A percentile compares a stretch with the other conserved stretches of the same genome.
phyloP scores from a whole-genome alignment of 805 yeast species.

The Metschnikowia sp. region DNA sequence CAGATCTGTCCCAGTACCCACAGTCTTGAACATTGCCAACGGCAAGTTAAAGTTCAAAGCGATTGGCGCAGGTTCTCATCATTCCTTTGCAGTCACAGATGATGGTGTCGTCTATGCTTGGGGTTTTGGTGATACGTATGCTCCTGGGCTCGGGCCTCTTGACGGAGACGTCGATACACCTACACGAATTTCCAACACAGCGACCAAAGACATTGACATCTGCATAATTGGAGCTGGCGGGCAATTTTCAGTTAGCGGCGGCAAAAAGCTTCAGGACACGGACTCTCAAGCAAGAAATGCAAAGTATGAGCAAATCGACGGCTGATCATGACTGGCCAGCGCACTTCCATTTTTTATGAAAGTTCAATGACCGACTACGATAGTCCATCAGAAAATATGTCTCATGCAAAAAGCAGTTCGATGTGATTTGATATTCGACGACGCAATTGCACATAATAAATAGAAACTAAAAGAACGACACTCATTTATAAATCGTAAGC shows the following conservation, averaged over 20 bases:
- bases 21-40: conserved; percentile 47
- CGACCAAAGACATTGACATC: conserved; percentile 78
- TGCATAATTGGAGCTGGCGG: conserved; percentile 88
- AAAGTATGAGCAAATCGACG: conserved; percentile 42
- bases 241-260: conserved; percentile 89
- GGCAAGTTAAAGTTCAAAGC: conserved; percentile 29
- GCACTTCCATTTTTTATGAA: too few species aligned
- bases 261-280: conserved; percentile 57
- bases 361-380: too few species aligned
- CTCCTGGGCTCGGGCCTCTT: conserved; percentile 90
- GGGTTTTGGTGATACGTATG: conserved; percentile 98
- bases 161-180: conserved; percentile 87
- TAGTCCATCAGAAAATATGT: too few species aligned
- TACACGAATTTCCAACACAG: conserved; percentile 88
- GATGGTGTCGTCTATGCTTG: conserved; percentile 89
- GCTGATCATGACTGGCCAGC: too few species aligned
- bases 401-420: too few species aligned
- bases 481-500: too few species aligned
- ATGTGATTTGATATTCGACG: too few species aligned
- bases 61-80: conserved; percentile 88
- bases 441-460: too few species aligned
- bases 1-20: conserved; percentile 84
- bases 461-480: too few species aligned
- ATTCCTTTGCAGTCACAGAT: conserved; percentile 77
- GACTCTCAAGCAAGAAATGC: conserved; percentile 47